Base-by-base conservation (phyloP, 2,329 filamentous ascomycete species). In the Pseudocercospora fijiensis region DNA sequence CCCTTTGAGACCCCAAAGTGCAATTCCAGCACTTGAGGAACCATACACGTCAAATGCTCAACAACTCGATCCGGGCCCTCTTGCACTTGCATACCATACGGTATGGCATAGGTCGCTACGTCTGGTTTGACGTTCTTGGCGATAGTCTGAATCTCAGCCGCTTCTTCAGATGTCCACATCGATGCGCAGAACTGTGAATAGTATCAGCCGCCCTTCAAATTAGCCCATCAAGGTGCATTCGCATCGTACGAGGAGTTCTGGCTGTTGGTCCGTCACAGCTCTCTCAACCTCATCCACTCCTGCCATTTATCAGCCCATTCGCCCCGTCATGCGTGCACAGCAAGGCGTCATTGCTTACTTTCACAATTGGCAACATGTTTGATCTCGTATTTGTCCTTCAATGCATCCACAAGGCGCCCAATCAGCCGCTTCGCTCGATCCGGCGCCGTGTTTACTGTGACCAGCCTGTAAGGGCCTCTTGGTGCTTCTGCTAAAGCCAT, bases 361-460 rank as follows among this genome's bases (percentile, higher is more conserved):
- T 85, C 82, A 70, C 82, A 85, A 73, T 90, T 90, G 37, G 80
- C 86, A 24, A 84, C 80, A 72, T 90, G 81, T 41, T 83, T 78
- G 67, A 90, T 89, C 1, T 81, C 85, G 75, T 89, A 90, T 43
- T 77, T 78, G 61, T 88, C 86, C 73, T 86, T 87, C 30, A 90
- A 76, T 11, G 81, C 82, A 61, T 88, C 85, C 10, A 84, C 80
- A 41, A 90, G 76, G 0, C 85, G 81, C 10, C 87, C 87, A 70
- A 89, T 84, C 33, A 90, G 76, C 7, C 79, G 77, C 76, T 86
- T 85, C 33, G 88, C 88, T 61, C 87, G 81, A 66, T 88, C 87
- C 0, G 88, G 87, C 1, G 84, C 86, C 1, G 84, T 89, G 77
- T 90, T 90, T 68, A 90, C 86, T 1, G 86, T 90, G 28, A 89